Base-by-base conservation (phyloP, 495 filamentous ascomycete species). In the Trichocladium uniseriatum region DNA sequence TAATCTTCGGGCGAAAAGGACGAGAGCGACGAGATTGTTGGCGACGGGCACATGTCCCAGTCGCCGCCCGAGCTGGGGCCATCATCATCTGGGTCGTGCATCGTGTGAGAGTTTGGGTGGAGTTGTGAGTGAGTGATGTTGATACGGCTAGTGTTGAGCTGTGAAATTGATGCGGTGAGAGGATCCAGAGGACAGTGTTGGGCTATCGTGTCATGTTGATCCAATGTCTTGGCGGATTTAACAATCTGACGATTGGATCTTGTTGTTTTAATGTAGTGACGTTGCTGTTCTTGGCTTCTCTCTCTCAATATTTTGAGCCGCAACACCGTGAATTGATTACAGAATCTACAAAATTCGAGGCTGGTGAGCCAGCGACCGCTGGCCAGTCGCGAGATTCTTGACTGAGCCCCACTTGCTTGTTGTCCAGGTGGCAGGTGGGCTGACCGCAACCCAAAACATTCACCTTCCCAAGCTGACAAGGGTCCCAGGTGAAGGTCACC, bases 21-120 rank as follows among this genome's bases (percentile, higher is more conserved):
- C 0, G 53, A 56, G n/a, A 56, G 53, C 13, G 53, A 44, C 10
- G 53, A 56, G 31, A 56, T 46, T 11, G 49, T 40, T 1, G 49
- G 53, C 8, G 53, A 52, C 6, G 40, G n/a, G 0, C 19, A 48
- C 6, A 46, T 22, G 29, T 56, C 53, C 53, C 53, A 56, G 52
- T 45, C 42, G 18, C 48, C 49, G 34, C 21, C 41, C 3, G 48
- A 51, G 22, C 48, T 32, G 13, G 37, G n/a, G 13, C 20, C 27
- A 9, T 31, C 53, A 28, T 52, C 48, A 19, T 51, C 53, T 1
- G 53, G 49, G 18, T 43, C 47, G 37, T 37, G 22, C 34, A 38
- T 44, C n/a, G 38, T 27, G 21, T 22, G 14, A 2, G 19, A 2
- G 19, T 22, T 21, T 14, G 7, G n/a, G 32, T 32, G 24, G 16